Conservation (phyloP, 148 eudicot species). For the Drosera capensis region DNA sequence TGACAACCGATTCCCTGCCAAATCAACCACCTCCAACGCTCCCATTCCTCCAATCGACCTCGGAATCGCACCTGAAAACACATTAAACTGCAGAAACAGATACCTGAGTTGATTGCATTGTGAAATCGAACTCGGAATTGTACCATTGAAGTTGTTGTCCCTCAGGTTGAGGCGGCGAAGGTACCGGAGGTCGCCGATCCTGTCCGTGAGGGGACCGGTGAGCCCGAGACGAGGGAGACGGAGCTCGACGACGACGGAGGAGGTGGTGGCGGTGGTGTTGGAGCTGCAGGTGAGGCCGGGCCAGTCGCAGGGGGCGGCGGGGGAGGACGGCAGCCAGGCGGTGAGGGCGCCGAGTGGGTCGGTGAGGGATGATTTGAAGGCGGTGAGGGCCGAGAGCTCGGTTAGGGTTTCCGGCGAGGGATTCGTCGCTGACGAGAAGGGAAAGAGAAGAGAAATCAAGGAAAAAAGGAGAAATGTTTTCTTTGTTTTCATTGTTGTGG, state of each 20-base stretch:
- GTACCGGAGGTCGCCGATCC: constrained; percentile 17
- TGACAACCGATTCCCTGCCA: no score
- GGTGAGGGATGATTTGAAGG: constrained; percentile 6
- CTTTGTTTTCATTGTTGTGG: no score
- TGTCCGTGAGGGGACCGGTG: constrained; percentile 21
- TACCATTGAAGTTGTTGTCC: constrained; percentile 33
- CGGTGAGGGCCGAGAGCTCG: constrained; percentile 10
- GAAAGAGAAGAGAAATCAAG: neutral
- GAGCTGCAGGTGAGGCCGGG: constrained; percentile 30
- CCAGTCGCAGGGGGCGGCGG: constrained; percentile 15
- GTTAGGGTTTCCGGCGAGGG: constrained; percentile 5
- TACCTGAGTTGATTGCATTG: constrained; percentile 18
- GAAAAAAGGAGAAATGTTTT: constrained; percentile 1
- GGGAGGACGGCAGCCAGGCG: constrained; percentile 15
- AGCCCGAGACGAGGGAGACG: constrained; percentile 35
- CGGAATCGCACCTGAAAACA: constrained; percentile 24
- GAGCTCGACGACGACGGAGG: constrained; percentile 17
- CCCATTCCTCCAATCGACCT: constrained; percentile 30
- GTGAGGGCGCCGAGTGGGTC: constrained; percentile 16
- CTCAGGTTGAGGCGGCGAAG: constrained; percentile 46
- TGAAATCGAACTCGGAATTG: constrained; percentile 34
- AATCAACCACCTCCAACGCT: constrained; percentile 32
- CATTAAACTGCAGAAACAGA: constrained; percentile 31
- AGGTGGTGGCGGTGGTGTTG: constrained; percentile 8
- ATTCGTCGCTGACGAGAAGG: neutral